Conservation (phyloP, 306 rosid genomes). For the Dalbergia oliveri region DNA sequence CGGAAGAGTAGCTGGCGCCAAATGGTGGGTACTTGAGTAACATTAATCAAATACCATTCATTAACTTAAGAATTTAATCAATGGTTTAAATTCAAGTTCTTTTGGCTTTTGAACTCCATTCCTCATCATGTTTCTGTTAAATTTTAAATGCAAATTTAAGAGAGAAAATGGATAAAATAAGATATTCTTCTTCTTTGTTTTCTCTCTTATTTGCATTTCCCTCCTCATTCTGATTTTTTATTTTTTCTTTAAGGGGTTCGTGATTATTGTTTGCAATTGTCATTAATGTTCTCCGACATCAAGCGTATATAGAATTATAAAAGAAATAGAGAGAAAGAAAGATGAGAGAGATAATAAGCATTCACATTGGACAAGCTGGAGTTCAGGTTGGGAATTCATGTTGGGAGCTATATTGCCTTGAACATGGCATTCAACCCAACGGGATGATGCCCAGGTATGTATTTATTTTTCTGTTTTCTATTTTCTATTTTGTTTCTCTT, state of each 20-base stretch:
- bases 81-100: background rate
- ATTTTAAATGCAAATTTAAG: constrained; percentile 29
- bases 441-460: constrained; percentile 76
- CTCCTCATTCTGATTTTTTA: background rate
- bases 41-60: constrained; percentile 30
- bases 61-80: constrained; percentile 39
- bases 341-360: constrained; percentile 78
- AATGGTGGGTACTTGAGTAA: constrained; percentile 15
- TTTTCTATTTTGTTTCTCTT: no score
- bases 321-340: constrained; percentile 4
- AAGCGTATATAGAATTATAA: constrained; percentile 21
- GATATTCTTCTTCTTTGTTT: constrained; percentile 3
- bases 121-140: background rate
- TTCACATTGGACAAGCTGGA: constrained; percentile 87
- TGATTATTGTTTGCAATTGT: constrained; percentile 15
- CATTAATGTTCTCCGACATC: constrained; percentile 11
- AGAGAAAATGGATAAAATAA: constrained; percentile 15
- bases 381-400: constrained; percentile 85
- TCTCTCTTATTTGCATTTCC: constrained; percentile 29
- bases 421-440: constrained; percentile 78
- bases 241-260: background rate
- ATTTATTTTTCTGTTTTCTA: background rate
- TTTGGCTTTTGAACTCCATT: no score
- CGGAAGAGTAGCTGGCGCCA: constrained; percentile 36
- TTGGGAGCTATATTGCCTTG: constrained; percentile 86